Evolutionary conservation across 106 monocot species (phyloP).

Genomic region (Acanthochlamys bracteata): DNA sequence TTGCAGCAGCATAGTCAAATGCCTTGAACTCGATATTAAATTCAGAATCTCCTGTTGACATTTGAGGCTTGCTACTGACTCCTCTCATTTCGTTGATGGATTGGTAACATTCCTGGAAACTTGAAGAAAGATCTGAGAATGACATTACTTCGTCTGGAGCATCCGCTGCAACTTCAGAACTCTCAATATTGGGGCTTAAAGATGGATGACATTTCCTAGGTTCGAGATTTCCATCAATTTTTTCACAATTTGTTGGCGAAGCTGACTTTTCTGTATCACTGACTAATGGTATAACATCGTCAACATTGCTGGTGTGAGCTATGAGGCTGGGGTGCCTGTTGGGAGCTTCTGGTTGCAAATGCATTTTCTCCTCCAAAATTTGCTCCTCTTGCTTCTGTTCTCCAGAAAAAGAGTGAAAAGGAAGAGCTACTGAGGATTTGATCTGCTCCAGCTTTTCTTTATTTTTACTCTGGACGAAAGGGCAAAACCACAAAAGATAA

Average conservation of each 20-base stretch:
- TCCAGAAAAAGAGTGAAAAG: conserved; percentile 64
- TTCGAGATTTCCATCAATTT: no score
- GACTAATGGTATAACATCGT: conserved; percentile 51
- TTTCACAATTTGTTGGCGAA: conserved; percentile 8
- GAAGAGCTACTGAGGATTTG: conserved; percentile 62
- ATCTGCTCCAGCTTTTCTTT: conserved; percentile 64
- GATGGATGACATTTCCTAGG: no score
- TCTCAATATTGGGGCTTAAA: conserved; percentile 7
- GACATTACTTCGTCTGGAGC: conserved; percentile 15
- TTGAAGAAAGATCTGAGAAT: conserved; percentile 43
- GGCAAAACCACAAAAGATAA: no score
- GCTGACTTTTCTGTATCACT: conserved; percentile 11
- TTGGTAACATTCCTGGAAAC: conserved; percentile 51
- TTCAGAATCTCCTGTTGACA: conserved; percentile 1
- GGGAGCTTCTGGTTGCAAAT: conserved; percentile 6
- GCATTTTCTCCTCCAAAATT: neutral
- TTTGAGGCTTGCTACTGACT: conserved; percentile 6
- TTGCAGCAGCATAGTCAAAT: conserved; percentile 67
- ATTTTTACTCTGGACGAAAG: conserved; percentile 27
- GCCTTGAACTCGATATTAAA: conserved; percentile 24
- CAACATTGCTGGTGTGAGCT: conserved; percentile 4
- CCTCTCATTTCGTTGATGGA: conserved; percentile 23
- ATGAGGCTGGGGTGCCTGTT: neutral
- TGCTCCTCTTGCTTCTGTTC: neutral
- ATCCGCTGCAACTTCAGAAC: conserved; percentile 9